Conservation (phyloP, 768 basidiomycete genomes). For the Porphyrellus cyaneotinctus region DNA sequence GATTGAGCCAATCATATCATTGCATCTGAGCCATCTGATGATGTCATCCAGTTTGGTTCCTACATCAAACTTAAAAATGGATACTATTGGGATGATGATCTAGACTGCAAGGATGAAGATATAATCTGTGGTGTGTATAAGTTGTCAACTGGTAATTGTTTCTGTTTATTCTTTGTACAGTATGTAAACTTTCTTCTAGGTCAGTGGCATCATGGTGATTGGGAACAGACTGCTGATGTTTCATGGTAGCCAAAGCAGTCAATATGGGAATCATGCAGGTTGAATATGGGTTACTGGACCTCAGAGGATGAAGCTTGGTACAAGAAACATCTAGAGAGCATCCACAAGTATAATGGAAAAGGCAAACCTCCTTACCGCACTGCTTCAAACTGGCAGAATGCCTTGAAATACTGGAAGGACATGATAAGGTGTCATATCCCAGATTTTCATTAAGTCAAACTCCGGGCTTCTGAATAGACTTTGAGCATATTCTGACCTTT, state of each 20-base stretch:
- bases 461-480: no score
- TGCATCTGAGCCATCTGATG: not conserved
- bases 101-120: not conserved
- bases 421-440: no score
- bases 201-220: not conserved
- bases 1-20: not conserved
- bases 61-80: no score
- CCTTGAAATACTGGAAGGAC: no score
- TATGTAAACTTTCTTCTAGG: not conserved
- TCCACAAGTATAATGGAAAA: no score
- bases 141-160: not conserved
- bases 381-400: no score
- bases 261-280: not conserved
- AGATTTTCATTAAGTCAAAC: no score
- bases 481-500: no score
- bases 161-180: not conserved
- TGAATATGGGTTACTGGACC: constrained; percentile 2
- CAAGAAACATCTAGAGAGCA: not conserved
- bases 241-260: constrained; percentile 10
- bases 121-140: constrained; percentile 4
- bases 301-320: not conserved
- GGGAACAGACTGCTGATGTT: not conserved
- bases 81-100: not conserved
- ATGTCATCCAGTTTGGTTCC: not conserved
- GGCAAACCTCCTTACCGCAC: no score